These are phyloP conservation scores for Zanthoxylum bungeanum DNA, from an alignment of 345 rosid genomes.

Conservation along the genomic window DNA sequence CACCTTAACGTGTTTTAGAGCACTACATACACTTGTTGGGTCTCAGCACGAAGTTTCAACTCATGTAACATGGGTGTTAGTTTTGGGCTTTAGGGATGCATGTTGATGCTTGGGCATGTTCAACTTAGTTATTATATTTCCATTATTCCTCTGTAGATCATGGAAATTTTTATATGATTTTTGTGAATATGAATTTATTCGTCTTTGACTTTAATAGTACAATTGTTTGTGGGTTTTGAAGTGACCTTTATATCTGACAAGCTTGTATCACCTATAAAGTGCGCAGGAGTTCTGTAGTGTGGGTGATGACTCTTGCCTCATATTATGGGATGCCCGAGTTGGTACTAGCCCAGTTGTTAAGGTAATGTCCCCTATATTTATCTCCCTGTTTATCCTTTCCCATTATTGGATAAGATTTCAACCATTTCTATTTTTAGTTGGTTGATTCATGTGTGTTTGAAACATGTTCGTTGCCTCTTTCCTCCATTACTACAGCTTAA, in stretches of 20 bases:
- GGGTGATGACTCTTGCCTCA: constrained; percentile 99
- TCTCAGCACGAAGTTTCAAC: neutral
- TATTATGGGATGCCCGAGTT: constrained; percentile 95
- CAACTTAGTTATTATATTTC: neutral
- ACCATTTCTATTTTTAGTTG: neutral
- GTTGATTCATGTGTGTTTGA: too few species aligned
- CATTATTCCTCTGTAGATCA: neutral
- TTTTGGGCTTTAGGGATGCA: neutral
- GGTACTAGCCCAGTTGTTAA: constrained; percentile 79
- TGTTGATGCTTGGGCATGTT: neutral
- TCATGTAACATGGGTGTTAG: neutral
- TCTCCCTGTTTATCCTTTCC: neutral
- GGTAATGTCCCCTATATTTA: constrained; percentile 33
- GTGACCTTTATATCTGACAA: constrained; percentile 22
- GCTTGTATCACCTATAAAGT: constrained; percentile 40
- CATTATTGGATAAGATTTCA: neutral
- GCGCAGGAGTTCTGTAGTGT: constrained; percentile 98
- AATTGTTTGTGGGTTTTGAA: constrained; percentile 13
- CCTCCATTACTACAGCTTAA: neutral
- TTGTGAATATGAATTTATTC: too few species aligned
- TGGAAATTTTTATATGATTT: neutral
- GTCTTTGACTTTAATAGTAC: too few species aligned
- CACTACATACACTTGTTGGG: too few species aligned
- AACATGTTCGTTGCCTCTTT: neutral
- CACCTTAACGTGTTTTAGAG: too few species aligned